phyloP scores from a whole-genome alignment of 371 early-diverging fungal species.

The Sanchytrium tribonematis region DNA sequence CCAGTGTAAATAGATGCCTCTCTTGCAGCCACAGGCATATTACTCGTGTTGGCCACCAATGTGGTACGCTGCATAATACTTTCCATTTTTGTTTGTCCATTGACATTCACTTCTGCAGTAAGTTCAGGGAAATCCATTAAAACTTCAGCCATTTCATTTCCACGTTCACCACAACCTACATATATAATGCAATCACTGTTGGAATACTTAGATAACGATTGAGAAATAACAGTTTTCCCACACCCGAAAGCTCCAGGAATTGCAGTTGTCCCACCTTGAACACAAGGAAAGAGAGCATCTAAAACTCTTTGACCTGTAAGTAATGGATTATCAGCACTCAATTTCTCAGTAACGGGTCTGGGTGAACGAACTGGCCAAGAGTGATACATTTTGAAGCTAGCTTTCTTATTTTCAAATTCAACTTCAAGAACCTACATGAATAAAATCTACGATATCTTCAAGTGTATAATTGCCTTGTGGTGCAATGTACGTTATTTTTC shows the following conservation, averaged over 20 bases:
- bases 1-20: slow-evolving; percentile 99
- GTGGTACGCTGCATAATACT: slow-evolving; percentile 99
- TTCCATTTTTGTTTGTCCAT: slow-evolving; percentile 69
- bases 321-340: slow-evolving; percentile 82
- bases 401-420: slow-evolving; percentile 69
- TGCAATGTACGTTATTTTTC: slow-evolving; percentile 87
- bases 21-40: slow-evolving; percentile 99
- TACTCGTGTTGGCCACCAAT: slow-evolving; percentile 98
- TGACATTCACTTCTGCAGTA: slow-evolving; percentile 40
- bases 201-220: slow-evolving; percentile 97
- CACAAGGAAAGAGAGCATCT: slow-evolving; percentile 98
- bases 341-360: slow-evolving; percentile 87
- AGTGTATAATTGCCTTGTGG: slow-evolving; percentile 79
- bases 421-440: slow-evolving; percentile 75
- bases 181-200: slow-evolving; percentile 99
- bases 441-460: no score
- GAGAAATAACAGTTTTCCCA: slow-evolving; percentile 99
- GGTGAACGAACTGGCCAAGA: slow-evolving; percentile 97
- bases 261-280: slow-evolving; percentile 99
- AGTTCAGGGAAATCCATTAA: slow-evolving; percentile 98
- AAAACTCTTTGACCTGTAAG: slow-evolving; percentile 98
- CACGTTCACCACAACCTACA: slow-evolving; percentile 98
- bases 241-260: slow-evolving; percentile 99
- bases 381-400: slow-evolving; percentile 82
- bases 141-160: slow-evolving; percentile 99